Evolutionary conservation across 2,329 filamentous ascomycete species (phyloP), one percentile per base, ranked within the genome.

Genomic region (Ophiocordyceps robertsii): DNA sequence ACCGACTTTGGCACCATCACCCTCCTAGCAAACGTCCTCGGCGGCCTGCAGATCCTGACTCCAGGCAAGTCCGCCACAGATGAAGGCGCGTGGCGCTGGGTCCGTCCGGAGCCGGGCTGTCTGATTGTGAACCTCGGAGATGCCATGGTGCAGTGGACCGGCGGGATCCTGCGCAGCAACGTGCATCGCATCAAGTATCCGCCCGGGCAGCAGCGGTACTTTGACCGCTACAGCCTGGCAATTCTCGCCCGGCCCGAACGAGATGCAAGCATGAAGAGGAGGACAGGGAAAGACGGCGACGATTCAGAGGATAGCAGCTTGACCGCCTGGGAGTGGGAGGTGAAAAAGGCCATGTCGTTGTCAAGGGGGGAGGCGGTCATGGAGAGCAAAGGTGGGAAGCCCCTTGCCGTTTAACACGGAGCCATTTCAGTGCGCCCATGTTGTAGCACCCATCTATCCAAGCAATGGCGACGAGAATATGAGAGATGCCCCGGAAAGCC

Each of bases 1-100:
- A 61, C 58, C 1, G 61, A 63, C 42, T 58, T 63, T 37, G 62
- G 61, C 2, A 55, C 53, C 6, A 51, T 64, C 12, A 63, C 63
- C 0, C 48, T 64, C 0, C 53, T 64, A 2, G 58, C 58, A 41
- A 60, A 63, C 37, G 45, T 60, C 3, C 33, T 59, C 3, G 61
- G 60, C 14, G 60, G 60, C 0, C 48, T 64, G 16, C 61, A 65
- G 49, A 53, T 64, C 17, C 51, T 62, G 1, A 42, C 47, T 0
- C 54, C 53, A 0, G 51, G 51, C 10, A 38, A 40, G 6, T 37
- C 40, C 2, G 29, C 49, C 12, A 29, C 17, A 17, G 46, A 51
- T 10, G 42, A 45, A 11, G 38, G 13, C 6, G 50, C 48, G 0
- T 55, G 53, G 53, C 38, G 37, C 10, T 54, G 49, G 48, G 52